Base-by-base conservation (phyloP, 2,329 filamentous ascomycete species). In the Fusarium setosum region DNA sequence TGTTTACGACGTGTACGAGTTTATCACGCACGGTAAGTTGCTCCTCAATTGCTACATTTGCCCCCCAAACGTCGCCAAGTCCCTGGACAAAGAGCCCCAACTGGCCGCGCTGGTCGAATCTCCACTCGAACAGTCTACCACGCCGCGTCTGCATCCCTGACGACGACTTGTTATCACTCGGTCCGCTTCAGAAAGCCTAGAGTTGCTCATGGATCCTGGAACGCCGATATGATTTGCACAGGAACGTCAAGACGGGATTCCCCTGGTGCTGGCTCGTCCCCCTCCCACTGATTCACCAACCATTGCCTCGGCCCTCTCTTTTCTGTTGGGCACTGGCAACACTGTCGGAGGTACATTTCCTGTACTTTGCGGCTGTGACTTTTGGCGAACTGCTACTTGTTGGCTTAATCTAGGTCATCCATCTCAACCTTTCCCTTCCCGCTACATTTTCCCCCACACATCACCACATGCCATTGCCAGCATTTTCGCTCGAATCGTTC, bases 1-100 rank as follows among this genome's bases (percentile, higher is more conserved):
- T 69, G 61, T 67, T 72, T 54, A 72, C 70, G 70, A 72, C 65
- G 61, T 72, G 70, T 64, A 72, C 70, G 68, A 70, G 62, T 61
- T 69, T 47, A 71, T 56, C 59, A 71, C 64, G 60, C 68, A 72
- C 68, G 70, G 70, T 72, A 72, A 67, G 70, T 59, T 37, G 17
- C 17, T 38, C 7, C 29, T 21, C 40, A 15, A 32, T 57, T 44
- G 20, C 12, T 23, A 18, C n/a, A 35, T 45, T 26, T 20, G 20
- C 21, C 12, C 17, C 23, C 37, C 11, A 56, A 35, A 12, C 26
- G 12, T n/a, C 24, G 21, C 18, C 15, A 7, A 21, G 17, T 24
- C 21, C 31, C 23, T 31, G 34, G 59, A 42, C 26, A 47, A 38
- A 12, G 42, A 18, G 34, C 23, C 35, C 11, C 40, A 24, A 42